phyloP scores from a whole-genome alignment of 148 eudicot genomes.

The Dysphania ambrosioides region DNA sequence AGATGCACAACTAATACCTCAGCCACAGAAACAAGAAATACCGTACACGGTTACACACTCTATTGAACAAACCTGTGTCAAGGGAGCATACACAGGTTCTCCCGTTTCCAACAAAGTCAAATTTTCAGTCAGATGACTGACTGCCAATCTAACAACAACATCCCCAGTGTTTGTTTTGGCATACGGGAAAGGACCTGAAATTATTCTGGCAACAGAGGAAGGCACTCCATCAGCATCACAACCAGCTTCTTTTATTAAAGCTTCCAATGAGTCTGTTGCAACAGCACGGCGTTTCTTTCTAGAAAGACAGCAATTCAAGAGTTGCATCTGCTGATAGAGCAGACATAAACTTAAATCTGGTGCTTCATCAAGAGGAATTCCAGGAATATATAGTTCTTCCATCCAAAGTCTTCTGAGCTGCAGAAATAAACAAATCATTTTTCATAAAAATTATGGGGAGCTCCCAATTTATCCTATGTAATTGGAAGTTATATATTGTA shows the following conservation, averaged over 20 bases:
- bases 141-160: conserved; percentile 71
- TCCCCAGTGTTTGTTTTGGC: conserved; percentile 70
- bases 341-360: conserved; percentile 88
- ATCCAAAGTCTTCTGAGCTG: conserved; percentile 91
- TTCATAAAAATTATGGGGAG: conserved; percentile 1
- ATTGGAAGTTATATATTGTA: background rate
- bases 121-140: conserved; percentile 45
- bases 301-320: conserved; percentile 90
- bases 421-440: conserved; percentile 22
- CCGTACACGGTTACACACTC: conserved; percentile 6
- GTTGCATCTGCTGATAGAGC: conserved; percentile 85
- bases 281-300: conserved; percentile 65
- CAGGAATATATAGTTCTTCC: conserved; percentile 84
- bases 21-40: conserved; percentile 7
- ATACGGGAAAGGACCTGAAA: conserved; percentile 39
- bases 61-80: conserved; percentile 62
- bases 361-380: conserved; percentile 65
- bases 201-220: conserved; percentile 34
- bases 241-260: conserved; percentile 40
- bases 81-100: conserved; percentile 77
- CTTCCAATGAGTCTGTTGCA: conserved; percentile 62
- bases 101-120: conserved; percentile 85
- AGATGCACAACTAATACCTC: conserved; percentile 17
- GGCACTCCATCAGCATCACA: conserved; percentile 48
- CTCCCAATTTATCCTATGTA: background rate